Evolutionary conservation across 2,329 filamentous ascomycete species (phyloP).

Genomic region (Colletotrichum sp.): DNA sequence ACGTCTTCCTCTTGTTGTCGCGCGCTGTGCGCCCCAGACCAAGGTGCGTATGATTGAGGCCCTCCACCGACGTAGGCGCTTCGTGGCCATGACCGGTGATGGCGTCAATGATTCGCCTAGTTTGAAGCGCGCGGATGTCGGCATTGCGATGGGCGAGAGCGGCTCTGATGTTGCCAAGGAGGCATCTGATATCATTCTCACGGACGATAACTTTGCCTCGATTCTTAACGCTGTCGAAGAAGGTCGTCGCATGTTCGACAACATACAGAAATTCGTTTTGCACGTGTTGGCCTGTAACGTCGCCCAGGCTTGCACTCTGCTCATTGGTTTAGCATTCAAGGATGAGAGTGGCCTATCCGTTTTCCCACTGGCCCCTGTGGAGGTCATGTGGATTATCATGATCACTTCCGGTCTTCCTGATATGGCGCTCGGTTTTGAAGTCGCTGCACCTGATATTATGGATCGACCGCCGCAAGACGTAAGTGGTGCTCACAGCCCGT

Average conservation of each 20-base stretch:
- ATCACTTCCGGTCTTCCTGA: slow-evolving; percentile 76
- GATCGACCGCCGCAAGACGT: slow-evolving; percentile 70
- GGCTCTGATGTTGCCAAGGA: slow-evolving; percentile 76
- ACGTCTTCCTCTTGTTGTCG: slow-evolving; percentile 67
- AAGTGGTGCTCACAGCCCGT: slow-evolving; percentile 28
- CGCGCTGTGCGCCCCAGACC: slow-evolving; percentile 69
- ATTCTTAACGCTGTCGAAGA: slow-evolving; percentile 76
- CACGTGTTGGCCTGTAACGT: slow-evolving; percentile 73
- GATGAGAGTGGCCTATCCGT: slow-evolving; percentile 67
- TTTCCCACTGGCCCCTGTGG: slow-evolving; percentile 74
- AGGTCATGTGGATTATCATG: slow-evolving; percentile 83
- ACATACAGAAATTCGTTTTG: slow-evolving; percentile 76
- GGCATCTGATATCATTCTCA: slow-evolving; percentile 71
- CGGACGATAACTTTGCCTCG: slow-evolving; percentile 75
- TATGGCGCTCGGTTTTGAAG: slow-evolving; percentile 77
- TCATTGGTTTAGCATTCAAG: slow-evolving; percentile 75
- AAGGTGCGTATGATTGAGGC: slow-evolving; percentile 77
- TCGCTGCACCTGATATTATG: slow-evolving; percentile 73
- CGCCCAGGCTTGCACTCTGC: slow-evolving; percentile 69
- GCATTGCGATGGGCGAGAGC: slow-evolving; percentile 73
- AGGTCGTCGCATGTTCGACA: slow-evolving; percentile 74
- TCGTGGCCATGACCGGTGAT: slow-evolving; percentile 75
- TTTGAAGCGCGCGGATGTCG: slow-evolving; percentile 71
- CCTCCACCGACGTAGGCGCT: slow-evolving; percentile 67
- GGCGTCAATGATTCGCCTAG: slow-evolving; percentile 75